These are phyloP conservation scores for Bipolaris sorokiniana DNA, from an alignment of 2,329 filamentous ascomycete genomes.

Conservation along the genomic window DNA sequence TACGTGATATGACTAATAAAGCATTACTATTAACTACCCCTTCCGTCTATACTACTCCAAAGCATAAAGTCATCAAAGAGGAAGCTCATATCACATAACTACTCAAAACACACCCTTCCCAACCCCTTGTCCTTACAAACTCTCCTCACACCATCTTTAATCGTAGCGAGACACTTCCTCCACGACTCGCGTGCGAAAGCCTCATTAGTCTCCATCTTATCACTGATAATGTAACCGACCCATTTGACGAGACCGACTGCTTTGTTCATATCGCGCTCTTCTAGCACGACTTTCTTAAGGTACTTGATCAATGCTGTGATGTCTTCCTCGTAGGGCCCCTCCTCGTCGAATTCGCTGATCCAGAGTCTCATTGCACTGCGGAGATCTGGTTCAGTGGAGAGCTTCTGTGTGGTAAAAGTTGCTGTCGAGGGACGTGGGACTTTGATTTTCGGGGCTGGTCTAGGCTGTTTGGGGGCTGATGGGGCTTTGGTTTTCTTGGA, in stretches of 20 bases:
- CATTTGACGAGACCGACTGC: conserved; percentile 72
- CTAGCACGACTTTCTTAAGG: conserved; percentile 70
- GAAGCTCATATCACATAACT: background rate
- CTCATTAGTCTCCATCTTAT: conserved; percentile 8
- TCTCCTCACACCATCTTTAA: conserved; percentile 9
- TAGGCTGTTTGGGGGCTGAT: conserved; percentile 26
- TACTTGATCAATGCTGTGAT: conserved; percentile 76
- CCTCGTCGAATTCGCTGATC: conserved; percentile 71
- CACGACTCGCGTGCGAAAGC: background rate
- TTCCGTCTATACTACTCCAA: background rate
- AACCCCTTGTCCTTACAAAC: conserved; percentile 6
- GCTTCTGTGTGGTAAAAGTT: conserved; percentile 66
- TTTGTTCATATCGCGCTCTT: conserved; percentile 81
- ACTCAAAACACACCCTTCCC: conserved; percentile 16
- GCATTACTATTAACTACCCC: background rate
- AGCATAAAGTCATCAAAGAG: background rate
- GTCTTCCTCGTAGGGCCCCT: conserved; percentile 81
- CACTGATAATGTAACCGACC: conserved; percentile 54
- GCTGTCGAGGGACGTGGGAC: conserved; percentile 60
- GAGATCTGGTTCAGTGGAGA: conserved; percentile 67
- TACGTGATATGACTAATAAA: background rate
- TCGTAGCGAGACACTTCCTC: background rate
- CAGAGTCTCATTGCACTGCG: conserved; percentile 77
- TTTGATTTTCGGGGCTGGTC: conserved; percentile 38
- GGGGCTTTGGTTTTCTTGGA: conserved; percentile 31